Evolutionary conservation across 1,139 yeast species (phyloP).

Genomic region (Saccharomyces hybrid): DNA sequence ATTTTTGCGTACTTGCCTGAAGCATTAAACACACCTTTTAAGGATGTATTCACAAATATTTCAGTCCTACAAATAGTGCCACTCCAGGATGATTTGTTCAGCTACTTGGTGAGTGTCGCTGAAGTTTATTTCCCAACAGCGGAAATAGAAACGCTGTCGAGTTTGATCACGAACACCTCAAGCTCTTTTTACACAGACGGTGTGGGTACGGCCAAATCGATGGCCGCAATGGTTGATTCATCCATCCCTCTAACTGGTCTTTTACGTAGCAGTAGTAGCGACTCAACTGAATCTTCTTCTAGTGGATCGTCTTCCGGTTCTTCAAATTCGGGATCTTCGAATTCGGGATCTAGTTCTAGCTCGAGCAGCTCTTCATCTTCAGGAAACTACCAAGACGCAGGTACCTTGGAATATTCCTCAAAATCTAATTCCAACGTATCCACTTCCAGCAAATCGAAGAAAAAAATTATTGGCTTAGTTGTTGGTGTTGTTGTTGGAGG

Average conservation of each 20-base stretch:
- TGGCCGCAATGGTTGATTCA: conserved; percentile 54
- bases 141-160: conserved; percentile 40
- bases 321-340: conserved; percentile 4
- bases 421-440: conserved; percentile 13
- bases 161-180: conserved; percentile 36
- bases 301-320: conserved; percentile 13
- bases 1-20: conserved; percentile 63
- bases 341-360: background rate
- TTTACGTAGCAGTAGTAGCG: conserved; percentile 15
- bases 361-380: conserved; percentile 6
- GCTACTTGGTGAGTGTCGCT: conserved; percentile 66
- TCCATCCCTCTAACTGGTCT: conserved; percentile 57
- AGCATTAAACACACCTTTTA: conserved; percentile 48
- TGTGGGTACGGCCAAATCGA: conserved; percentile 39
- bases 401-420: conserved; percentile 38
- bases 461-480: conserved; percentile 48
- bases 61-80: conserved; percentile 60
- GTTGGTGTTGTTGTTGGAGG: conserved; percentile 67
- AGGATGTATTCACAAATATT: conserved; percentile 35
- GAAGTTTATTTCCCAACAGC: conserved; percentile 63
- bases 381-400: conserved; percentile 28
- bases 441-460: conserved; percentile 29
- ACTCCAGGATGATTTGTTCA: conserved; percentile 41
- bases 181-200: conserved; percentile 48
- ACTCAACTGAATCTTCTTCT: conserved; percentile 20